Percentiles rank a stretch among this genome's conserved stretches.
Conservation (phyloP, 441 rosid genomes). For the Cnidoscolus chayamansa region DNA sequence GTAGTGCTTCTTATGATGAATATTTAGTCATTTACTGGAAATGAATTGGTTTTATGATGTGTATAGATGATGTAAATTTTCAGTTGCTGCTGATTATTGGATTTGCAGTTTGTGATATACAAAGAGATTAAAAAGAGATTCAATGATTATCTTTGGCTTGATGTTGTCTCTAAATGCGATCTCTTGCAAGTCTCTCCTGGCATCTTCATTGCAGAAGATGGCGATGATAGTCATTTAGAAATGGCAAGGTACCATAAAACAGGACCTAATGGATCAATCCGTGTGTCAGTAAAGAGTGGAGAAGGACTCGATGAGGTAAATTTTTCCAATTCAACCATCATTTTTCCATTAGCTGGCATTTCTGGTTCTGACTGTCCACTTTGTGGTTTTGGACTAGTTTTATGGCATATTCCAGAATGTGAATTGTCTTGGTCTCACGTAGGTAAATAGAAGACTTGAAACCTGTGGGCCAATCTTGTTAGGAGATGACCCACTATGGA, state of each 20-base stretch:
- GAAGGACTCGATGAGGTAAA: constrained; percentile 68
- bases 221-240: constrained; percentile 42
- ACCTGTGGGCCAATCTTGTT: neutral
- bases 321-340: neutral
- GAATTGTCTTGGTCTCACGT: neutral
- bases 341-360: neutral
- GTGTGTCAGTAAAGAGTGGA: constrained; percentile 64
- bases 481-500: neutral
- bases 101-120: constrained; percentile 66
- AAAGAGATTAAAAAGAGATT: constrained; percentile 76
- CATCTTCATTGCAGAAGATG: constrained; percentile 53
- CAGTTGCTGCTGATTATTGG: constrained; percentile 12
- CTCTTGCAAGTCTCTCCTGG: constrained; percentile 57
- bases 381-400: neutral
- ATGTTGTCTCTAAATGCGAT: constrained; percentile 88
- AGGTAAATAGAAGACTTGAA: neutral
- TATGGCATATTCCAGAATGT: neutral
- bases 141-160: constrained; percentile 70
- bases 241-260: constrained; percentile 50
- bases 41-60: neutral
- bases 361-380: neutral
- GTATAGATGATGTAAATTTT: constrained; percentile 8
- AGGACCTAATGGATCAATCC: constrained; percentile 73
- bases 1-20: neutral
- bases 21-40: neutral